phyloP scores from a whole-genome alignment of 768 basidiomycete genomes.

The Fomitopsis serialis region DNA sequence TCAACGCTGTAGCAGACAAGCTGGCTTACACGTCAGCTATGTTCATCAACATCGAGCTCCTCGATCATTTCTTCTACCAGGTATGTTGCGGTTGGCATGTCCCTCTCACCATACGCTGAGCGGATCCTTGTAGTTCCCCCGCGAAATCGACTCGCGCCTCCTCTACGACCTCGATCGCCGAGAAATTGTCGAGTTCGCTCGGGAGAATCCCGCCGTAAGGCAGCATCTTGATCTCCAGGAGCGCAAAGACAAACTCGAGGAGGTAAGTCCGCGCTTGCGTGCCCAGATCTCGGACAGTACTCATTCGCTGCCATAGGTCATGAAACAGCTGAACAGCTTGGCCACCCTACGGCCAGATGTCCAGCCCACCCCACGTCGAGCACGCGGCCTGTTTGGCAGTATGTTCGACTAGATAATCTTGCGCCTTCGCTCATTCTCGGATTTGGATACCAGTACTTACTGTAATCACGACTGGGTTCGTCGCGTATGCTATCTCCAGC shows the following conservation, averaged over 20 bases:
- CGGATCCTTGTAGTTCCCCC: conserved; percentile 68
- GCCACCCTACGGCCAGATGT: conserved; percentile 84
- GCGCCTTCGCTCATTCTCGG: not conserved
- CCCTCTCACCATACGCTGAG: not conserved
- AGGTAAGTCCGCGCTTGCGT: conserved; percentile 41
- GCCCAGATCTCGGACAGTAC: not conserved
- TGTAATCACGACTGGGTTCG: not conserved
- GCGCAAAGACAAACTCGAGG: conserved; percentile 95
- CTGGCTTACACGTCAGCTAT: conserved; percentile 92
- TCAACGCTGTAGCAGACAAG: conserved; percentile 95
- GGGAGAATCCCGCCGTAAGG: conserved; percentile 89
- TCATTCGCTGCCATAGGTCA: conserved; percentile 49
- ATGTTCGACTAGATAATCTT: conserved; percentile 40
- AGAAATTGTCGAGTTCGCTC: conserved; percentile 88
- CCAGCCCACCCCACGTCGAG: conserved; percentile 65
- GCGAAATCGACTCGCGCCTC: conserved; percentile 92
- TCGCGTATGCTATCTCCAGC: conserved; percentile 2
- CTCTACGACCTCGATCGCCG: conserved; percentile 89
- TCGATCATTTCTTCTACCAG: conserved; percentile 99
- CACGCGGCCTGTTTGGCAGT: conserved; percentile 73
- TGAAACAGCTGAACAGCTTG: conserved; percentile 91
- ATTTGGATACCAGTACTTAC: conserved; percentile 1
- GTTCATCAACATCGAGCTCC: conserved; percentile 98
- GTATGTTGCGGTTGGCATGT: conserved; percentile 33
- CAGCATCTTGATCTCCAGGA: conserved; percentile 92